Evolutionary conservation across 2,329 filamentous ascomycete species (phyloP).

Genomic region (Chaetomiaceae sp.): DNA sequence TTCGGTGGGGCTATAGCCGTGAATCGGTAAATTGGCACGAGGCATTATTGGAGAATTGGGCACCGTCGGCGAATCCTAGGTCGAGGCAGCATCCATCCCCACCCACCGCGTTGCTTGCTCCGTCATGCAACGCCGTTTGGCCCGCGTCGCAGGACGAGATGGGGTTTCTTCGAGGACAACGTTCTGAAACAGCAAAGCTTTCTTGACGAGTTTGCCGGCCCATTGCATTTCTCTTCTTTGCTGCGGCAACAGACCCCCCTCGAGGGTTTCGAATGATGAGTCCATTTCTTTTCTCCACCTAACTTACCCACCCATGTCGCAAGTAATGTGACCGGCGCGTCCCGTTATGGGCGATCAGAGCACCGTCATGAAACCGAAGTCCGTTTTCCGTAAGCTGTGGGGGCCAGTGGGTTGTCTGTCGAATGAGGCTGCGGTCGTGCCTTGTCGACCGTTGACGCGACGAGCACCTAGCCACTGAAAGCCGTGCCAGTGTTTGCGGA

Average conservation of each 20-base stretch:
- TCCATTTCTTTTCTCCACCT: not conserved
- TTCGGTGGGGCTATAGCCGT: constrained; percentile 2
- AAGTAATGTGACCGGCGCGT: not conserved
- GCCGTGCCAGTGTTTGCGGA: constrained; percentile 17
- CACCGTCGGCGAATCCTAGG: not conserved
- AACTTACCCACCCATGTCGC: not conserved
- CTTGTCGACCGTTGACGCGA: not conserved
- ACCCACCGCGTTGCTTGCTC: constrained; percentile 3
- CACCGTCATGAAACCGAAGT: not conserved
- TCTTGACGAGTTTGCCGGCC: not conserved
- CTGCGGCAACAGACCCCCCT: not conserved
- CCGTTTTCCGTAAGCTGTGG: constrained; percentile 6
- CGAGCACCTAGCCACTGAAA: constrained; percentile 11
- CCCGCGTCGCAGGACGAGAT: constrained; percentile 16
- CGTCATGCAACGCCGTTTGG: constrained; percentile 11
- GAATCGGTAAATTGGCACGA: constrained; percentile 20
- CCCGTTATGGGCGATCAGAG: not conserved
- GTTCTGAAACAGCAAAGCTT: constrained; percentile 18
- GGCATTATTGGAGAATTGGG: constrained; percentile 12
- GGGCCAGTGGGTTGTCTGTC: constrained; percentile 9
- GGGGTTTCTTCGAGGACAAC: constrained; percentile 1
- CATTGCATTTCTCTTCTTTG: not conserved
- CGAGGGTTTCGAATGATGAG: not conserved
- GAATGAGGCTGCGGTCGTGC: constrained; percentile 19
- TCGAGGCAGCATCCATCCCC: not conserved